These are phyloP conservation scores for Tuber umbilicatum DNA, from an alignment of 495 filamentous ascomycete genomes.

Conservation along the genomic window DNA sequence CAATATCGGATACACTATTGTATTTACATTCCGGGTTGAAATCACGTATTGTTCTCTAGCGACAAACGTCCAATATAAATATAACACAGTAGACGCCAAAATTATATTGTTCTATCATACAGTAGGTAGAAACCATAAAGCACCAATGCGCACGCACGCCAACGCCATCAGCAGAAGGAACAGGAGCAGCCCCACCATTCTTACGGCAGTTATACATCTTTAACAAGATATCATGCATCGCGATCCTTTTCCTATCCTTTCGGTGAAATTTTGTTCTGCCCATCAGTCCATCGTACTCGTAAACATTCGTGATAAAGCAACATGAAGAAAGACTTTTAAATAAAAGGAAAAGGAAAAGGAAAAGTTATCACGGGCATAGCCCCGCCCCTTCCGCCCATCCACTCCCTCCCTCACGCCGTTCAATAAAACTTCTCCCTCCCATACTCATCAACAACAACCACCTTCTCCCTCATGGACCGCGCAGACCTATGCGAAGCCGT, in stretches of 20 bases:
- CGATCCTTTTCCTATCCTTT: background rate
- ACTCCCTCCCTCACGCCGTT: background rate
- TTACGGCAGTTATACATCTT: background rate
- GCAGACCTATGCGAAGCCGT: constrained; percentile 43
- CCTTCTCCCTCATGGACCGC: constrained; percentile 41
- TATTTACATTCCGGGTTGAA: background rate
- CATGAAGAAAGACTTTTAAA: background rate
- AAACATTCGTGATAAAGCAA: background rate
- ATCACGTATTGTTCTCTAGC: background rate
- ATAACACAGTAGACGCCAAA: background rate
- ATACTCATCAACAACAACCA: constrained; percentile 32
- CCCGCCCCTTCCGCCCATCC: no score
- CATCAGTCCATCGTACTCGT: background rate
- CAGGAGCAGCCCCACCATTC: background rate
- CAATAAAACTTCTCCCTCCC: constrained; percentile 32
- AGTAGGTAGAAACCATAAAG: background rate
- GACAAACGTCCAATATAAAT: background rate
- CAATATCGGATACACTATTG: background rate
- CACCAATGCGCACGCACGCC: background rate
- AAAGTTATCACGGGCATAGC: background rate
- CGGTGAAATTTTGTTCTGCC: background rate
- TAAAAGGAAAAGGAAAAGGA: background rate
- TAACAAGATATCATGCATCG: background rate
- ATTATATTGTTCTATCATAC: background rate
- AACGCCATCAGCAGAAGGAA: background rate